Conservation (phyloP, 1,284 basidiomycete species). For the Pascua guehoae region DNA sequence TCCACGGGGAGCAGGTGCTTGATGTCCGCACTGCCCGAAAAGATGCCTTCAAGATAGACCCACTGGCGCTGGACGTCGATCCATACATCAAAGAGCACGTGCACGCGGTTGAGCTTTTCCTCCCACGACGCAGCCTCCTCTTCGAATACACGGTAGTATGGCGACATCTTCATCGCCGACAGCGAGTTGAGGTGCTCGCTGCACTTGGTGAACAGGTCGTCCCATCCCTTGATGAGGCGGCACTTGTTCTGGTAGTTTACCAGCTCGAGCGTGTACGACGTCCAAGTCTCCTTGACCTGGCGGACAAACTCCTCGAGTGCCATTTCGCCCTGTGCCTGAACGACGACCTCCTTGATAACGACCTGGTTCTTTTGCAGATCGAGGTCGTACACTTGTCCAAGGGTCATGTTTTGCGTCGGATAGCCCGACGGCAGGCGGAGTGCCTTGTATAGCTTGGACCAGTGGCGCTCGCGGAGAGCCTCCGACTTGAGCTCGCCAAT, state of each 20-base stretch:
- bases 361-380: constrained; percentile 90
- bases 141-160: constrained; percentile 95
- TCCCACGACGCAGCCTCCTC: constrained; percentile 93
- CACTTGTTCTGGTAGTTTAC: constrained; percentile 99
- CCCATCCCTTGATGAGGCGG: constrained; percentile 93
- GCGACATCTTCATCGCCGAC: constrained; percentile 93
- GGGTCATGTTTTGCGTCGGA: constrained; percentile 75
- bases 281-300: constrained; percentile 96
- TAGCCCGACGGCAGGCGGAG: constrained; percentile 64
- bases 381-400: constrained; percentile 95
- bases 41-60: constrained; percentile 99
- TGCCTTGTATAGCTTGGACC: constrained; percentile 96
- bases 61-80: constrained; percentile 99
- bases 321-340: constrained; percentile 99
- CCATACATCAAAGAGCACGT: constrained; percentile 97
- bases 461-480: constrained; percentile 94
- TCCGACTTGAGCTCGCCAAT: constrained; percentile 94
- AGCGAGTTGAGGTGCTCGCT: constrained; percentile 94
- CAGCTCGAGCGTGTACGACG: constrained; percentile 88
- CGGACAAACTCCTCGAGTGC: constrained; percentile 90
- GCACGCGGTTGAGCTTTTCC: constrained; percentile 89
- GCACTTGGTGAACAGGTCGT: constrained; percentile 94
- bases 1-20: constrained; percentile 97
- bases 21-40: constrained; percentile 97
- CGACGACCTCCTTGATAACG: constrained; percentile 87